These are phyloP conservation scores for Tylopilus intermedius DNA, from an alignment of 768 basidiomycete genomes.

Conservation along the genomic window DNA sequence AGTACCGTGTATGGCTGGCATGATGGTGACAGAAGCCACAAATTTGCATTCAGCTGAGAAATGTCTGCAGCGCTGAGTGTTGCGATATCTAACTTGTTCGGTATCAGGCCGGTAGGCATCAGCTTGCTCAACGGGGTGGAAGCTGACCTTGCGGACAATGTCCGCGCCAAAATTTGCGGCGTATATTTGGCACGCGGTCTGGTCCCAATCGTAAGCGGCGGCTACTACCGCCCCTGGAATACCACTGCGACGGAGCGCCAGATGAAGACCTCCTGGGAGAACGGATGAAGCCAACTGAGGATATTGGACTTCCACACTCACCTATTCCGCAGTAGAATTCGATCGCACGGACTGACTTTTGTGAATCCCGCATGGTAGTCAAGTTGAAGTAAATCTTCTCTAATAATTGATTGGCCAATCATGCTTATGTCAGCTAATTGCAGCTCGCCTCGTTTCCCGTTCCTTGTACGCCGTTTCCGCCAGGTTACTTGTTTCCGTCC, in stretches of 20 bases:
- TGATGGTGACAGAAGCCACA: constrained; percentile 79
- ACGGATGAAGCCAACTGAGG: not conserved
- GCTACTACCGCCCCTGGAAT: constrained; percentile 38
- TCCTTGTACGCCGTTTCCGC: constrained; percentile 3
- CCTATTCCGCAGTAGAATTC: constrained; percentile 86
- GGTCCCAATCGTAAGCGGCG: constrained; percentile 83
- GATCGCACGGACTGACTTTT: constrained; percentile 18
- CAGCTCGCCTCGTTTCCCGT: constrained; percentile 12
- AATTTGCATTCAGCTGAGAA: constrained; percentile 43
- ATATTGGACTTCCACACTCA: constrained; percentile 20
- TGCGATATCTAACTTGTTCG: constrained; percentile 53
- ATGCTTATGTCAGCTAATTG: constrained; percentile 21
- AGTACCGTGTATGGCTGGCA: constrained; percentile 83
- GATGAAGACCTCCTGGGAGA: constrained; percentile 62
- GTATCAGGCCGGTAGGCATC: not conserved
- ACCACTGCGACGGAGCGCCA: constrained; percentile 53
- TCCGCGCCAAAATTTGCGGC: constrained; percentile 49
- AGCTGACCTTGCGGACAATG: constrained; percentile 36
- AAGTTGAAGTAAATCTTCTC: not conserved
- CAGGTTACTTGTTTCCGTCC: not conserved
- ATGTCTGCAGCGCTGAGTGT: constrained; percentile 48
- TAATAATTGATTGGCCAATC: constrained; percentile 6
- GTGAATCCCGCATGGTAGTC: constrained; percentile 5
- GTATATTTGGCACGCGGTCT: constrained; percentile 67
- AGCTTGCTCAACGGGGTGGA: not conserved